Percentiles rank a stretch among this genome's conserved stretches.
These are phyloP conservation scores for Leishmania arabica DNA, from an alignment of 208 protist species.

Conservation along the genomic window DNA sequence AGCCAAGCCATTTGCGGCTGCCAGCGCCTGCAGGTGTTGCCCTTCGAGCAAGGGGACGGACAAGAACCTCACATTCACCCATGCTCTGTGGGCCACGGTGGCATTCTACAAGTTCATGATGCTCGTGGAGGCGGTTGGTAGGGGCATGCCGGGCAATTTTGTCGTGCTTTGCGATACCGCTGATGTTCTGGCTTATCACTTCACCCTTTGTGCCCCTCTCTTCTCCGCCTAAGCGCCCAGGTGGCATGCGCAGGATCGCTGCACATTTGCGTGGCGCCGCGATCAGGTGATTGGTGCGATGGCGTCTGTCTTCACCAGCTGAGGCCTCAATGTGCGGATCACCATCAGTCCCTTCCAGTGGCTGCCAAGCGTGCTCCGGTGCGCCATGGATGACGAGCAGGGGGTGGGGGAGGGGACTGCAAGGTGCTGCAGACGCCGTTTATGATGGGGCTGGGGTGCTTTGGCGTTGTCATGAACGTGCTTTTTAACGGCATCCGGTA, in stretches of 20 bases:
- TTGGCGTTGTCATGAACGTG: constrained; percentile 29
- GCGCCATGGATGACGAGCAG: constrained; percentile 4
- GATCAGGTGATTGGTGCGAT: constrained; percentile 22
- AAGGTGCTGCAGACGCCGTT: constrained; percentile 24
- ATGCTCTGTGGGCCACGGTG: constrained; percentile 15
- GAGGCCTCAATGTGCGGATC: constrained; percentile 23
- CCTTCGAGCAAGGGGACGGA: not conserved
- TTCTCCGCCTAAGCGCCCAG: constrained; percentile 14
- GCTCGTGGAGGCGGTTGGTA: constrained; percentile 22
- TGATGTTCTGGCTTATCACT: constrained; percentile 22
- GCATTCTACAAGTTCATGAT: constrained; percentile 14
- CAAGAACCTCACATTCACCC: not conserved
- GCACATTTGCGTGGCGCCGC: constrained; percentile 22
- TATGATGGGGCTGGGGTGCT: constrained; percentile 26
- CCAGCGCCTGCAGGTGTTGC: constrained; percentile 16
- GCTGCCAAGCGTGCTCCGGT: constrained; percentile 14
- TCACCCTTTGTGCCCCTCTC: constrained; percentile 28
- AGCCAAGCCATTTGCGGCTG: constrained; percentile 21
- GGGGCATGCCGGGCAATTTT: constrained; percentile 22
- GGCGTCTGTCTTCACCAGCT: constrained; percentile 26
- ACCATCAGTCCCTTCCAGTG: constrained; percentile 21
- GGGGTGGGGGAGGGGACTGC: not conserved
- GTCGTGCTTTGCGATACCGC: constrained; percentile 21
- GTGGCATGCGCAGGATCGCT: constrained; percentile 19
- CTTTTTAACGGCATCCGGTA: constrained; percentile 24